Percentiles rank a stretch among this genome's conserved stretches.
These are phyloP conservation scores for Ophiocordyceps camponoti-leonardi DNA, from an alignment of 2,329 filamentous ascomycete genomes.

Conservation along the genomic window DNA sequence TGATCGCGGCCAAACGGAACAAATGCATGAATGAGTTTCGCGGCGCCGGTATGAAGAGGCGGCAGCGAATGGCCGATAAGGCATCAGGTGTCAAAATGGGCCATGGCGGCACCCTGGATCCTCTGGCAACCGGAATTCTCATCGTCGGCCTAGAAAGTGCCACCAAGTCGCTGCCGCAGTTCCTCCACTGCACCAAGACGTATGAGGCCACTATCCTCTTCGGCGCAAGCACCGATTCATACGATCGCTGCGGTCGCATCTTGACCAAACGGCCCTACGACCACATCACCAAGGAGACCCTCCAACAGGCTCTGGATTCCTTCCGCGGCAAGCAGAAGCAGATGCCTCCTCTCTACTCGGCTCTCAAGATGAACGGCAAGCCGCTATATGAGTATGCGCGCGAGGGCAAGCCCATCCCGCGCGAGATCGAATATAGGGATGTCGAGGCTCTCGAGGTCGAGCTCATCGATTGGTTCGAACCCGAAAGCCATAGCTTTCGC, in stretches of 20 bases:
- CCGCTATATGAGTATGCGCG: slow-evolving; percentile 91
- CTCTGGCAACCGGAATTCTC: slow-evolving; percentile 81
- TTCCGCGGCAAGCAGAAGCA: slow-evolving; percentile 80
- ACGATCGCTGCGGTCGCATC: slow-evolving; percentile 74
- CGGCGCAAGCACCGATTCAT: slow-evolving; percentile 81
- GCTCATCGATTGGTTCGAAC: slow-evolving; percentile 69
- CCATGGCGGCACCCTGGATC: slow-evolving; percentile 89
- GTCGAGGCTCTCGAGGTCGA: slow-evolving; percentile 67
- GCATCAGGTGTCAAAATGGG: slow-evolving; percentile 74
- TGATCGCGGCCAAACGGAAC: slow-evolving; percentile 46
- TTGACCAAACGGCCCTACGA: slow-evolving; percentile 58
- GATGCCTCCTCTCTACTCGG: slow-evolving; percentile 82
- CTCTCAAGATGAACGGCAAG: slow-evolving; percentile 84
- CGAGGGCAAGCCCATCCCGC: slow-evolving; percentile 70
- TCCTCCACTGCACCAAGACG: slow-evolving; percentile 77
- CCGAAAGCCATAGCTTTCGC: slow-evolving; percentile 59
- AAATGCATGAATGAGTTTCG: slow-evolving; percentile 35
- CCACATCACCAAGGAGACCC: slow-evolving; percentile 61
- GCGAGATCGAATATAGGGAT: slow-evolving; percentile 64
- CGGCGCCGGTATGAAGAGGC: slow-evolving; percentile 35
- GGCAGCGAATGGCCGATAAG: slow-evolving; percentile 38
- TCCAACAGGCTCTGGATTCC: slow-evolving; percentile 56
- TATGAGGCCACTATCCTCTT: slow-evolving; percentile 87
- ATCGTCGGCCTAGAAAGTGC: slow-evolving; percentile 76
- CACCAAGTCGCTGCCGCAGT: slow-evolving; percentile 65